These are phyloP conservation scores for Axilococcus clingmanii DNA, from an alignment of 139 green algal genomes.

Conservation along the genomic window DNA sequence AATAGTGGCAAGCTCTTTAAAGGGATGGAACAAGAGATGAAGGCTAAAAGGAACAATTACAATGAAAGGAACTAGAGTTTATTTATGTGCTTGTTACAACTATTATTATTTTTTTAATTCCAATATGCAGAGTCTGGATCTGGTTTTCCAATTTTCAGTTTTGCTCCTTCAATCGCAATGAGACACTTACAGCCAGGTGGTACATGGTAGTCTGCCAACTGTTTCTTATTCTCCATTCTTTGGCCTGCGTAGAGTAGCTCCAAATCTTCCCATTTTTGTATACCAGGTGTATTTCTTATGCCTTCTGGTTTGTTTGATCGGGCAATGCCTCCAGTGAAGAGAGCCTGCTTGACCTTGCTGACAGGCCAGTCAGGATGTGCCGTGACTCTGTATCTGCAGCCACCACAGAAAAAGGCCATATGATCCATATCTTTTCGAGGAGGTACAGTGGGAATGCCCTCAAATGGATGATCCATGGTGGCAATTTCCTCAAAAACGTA, in stretches of 20 bases:
- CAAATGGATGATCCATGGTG: slow-evolving; percentile 83
- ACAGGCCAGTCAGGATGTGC: slow-evolving; percentile 66
- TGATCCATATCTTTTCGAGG: slow-evolving; percentile 77
- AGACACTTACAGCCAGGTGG: slow-evolving; percentile 78
- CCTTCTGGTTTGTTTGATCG: slow-evolving; percentile 68
- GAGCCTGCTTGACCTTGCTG: slow-evolving; percentile 63
- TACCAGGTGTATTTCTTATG: slow-evolving; percentile 60
- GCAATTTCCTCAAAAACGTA: slow-evolving; percentile 91
- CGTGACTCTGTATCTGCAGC: slow-evolving; percentile 79
- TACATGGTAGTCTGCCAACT: slow-evolving; percentile 71
- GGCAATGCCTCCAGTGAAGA: slow-evolving; percentile 75
- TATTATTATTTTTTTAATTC: too few species aligned
- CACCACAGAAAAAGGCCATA: slow-evolving; percentile 82
- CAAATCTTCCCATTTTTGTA: slow-evolving; percentile 67
- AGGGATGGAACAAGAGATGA: slow-evolving; percentile 1
- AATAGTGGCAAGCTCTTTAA: slow-evolving; percentile 2
- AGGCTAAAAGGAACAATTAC: too few species aligned
- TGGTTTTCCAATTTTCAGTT: slow-evolving; percentile 57
- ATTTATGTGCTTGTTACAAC: too few species aligned
- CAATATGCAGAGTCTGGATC: slow-evolving; percentile 77
- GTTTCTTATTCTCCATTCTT: slow-evolving; percentile 53
- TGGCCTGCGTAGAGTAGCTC: slow-evolving; percentile 75
- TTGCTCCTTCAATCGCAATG: slow-evolving; percentile 77
- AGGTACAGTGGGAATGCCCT: slow-evolving; percentile 87
- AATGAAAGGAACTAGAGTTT: too few species aligned